Evolutionary conservation across 2,329 filamentous ascomycete species (phyloP).

Genomic region (Hirsutella minnesotensis): DNA sequence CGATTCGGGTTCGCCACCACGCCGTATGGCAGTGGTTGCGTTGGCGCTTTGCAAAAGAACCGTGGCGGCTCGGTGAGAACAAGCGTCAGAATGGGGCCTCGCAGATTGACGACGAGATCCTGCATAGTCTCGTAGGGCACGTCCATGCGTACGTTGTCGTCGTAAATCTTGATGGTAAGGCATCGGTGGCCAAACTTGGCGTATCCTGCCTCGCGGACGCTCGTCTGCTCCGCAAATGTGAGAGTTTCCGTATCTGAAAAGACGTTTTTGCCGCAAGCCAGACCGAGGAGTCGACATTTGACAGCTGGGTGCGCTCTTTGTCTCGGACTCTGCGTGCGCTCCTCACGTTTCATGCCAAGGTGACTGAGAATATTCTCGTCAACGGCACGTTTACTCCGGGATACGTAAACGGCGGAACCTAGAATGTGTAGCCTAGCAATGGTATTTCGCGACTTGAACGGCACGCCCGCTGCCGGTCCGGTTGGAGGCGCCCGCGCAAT

Average conservation of each 20-base stretch:
- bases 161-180: conserved; percentile 28
- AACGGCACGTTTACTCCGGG: conserved; percentile 21
- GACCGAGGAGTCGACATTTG: conserved; percentile 2
- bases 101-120: conserved; percentile 27
- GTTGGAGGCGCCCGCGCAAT: background rate
- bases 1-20: conserved; percentile 2
- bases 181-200: conserved; percentile 30
- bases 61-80: conserved; percentile 39
- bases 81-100: conserved; percentile 29
- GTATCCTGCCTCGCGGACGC: conserved; percentile 12
- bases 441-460: conserved; percentile 2
- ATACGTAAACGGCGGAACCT: conserved; percentile 14
- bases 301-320: conserved; percentile 9
- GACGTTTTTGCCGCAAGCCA: conserved; percentile 37
- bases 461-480: background rate
- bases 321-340: conserved; percentile 9
- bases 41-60: conserved; percentile 25
- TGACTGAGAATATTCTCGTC: conserved; percentile 13
- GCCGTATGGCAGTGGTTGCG: no score
- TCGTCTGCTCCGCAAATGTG: conserved; percentile 30
- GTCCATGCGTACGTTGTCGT: conserved; percentile 22
- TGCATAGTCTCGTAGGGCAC: conserved; percentile 37
- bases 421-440: conserved; percentile 20
- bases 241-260: conserved; percentile 23
- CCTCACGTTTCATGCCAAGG: conserved; percentile 14